Evolutionary conservation across 345 rosid genomes (phyloP).

Genomic region (Ceriops zippeliana): DNA sequence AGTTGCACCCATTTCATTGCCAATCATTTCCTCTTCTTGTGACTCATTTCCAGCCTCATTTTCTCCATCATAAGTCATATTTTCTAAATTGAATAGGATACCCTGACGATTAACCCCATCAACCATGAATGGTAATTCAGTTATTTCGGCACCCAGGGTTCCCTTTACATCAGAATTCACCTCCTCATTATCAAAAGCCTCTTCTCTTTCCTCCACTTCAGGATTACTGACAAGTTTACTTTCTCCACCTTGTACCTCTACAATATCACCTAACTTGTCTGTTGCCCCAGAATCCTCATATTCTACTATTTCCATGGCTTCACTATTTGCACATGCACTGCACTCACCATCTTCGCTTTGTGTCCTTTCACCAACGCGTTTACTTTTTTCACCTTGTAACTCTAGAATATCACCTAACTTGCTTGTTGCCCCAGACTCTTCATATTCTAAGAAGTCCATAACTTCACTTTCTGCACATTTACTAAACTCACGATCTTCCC

Average conservation of each 20-base stretch:
- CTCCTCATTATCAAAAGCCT: slow-evolving; percentile 7
- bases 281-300: slow-evolving; percentile 3
- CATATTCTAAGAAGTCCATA: slow-evolving; percentile 1
- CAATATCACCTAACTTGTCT: slow-evolving; percentile 4
- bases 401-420: slow-evolving; percentile 8
- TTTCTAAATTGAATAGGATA: background rate
- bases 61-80: slow-evolving; percentile 11
- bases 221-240: background rate
- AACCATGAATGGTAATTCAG: slow-evolving; percentile 5
- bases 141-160: background rate
- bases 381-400: slow-evolving; percentile 5
- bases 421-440: slow-evolving; percentile 1
- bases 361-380: background rate
- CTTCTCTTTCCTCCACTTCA: slow-evolving; percentile 1
- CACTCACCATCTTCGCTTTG: background rate
- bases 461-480: background rate
- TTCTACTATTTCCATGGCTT: background rate
- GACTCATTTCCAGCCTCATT: slow-evolving; percentile 13
- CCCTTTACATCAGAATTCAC: slow-evolving; percentile 9
- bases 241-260: slow-evolving; percentile 9
- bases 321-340: background rate
- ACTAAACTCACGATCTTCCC: background rate
- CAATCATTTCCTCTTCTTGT: slow-evolving; percentile 11
- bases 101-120: slow-evolving; percentile 7
- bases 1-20: background rate